Base-by-base conservation (phyloP, 768 basidiomycete species). In the Termitomyces bulborhizus region DNA sequence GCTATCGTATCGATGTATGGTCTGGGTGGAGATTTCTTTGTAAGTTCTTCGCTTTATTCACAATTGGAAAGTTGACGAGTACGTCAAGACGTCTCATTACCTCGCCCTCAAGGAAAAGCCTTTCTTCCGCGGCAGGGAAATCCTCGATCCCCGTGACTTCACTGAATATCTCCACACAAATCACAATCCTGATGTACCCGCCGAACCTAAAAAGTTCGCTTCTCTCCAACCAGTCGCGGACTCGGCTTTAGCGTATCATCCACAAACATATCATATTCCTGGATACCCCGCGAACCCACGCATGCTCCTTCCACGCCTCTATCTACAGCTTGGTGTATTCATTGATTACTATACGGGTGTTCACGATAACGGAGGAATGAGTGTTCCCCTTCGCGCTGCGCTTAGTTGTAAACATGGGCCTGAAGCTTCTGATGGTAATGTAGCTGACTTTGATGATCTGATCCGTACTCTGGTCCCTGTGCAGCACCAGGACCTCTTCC, bases 251-350 rank as follows among this genome's bases (percentile, higher is more conserved):
- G 67, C 71, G 6, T 84, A 81, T 57, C 72, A 79, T 59, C 71
- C 77, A 0, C 55, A 65, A 6, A 71, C 71, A 18, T 71, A 77
- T 21, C 68, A 64, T 8, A 82, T 74, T 2, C 83, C 84, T 0
- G 82, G 83, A 13, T 81, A 76, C 60, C 84, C 85, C 4, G 78
- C 81, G 1, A 83, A 84, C 60, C 80, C 81, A 4, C 79, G 85
- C 42, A 83, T 82, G 83, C 70, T 77, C 16, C 69, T 87, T 42
- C 66, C 73, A 13, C 74, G 82, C 4, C 67, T 86, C 9, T 85
- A 81, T 56, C 68, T 84, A 21, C 86, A 88, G 63, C 70, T 80
- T 16, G 86, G 84, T 16, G 64, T 63, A 3, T 79, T 70, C 44
- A 60, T 86, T 1, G 85, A 88, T 66, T 85, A 85, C 60, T 80